phyloP scores from a whole-genome alignment of 2,329 filamentous ascomycete genomes.

The Aureobasidium sp. region DNA sequence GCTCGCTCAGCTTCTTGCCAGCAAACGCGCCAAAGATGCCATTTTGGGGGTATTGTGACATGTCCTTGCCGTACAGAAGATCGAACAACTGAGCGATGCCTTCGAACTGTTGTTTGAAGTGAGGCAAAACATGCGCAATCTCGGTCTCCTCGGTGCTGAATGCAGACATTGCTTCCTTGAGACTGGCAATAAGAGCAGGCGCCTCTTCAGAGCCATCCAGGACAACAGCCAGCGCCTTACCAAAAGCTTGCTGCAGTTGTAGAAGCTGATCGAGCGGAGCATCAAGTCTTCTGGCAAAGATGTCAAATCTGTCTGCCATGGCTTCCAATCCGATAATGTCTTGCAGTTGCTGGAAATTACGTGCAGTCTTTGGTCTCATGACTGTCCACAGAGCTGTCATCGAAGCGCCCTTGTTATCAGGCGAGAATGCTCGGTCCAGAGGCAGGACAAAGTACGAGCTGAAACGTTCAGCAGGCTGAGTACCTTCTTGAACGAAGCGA shows the following conservation, averaged over 20 bases:
- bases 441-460: constrained; percentile 9
- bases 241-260: constrained; percentile 20
- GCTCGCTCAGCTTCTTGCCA: background rate
- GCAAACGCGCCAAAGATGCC: background rate
- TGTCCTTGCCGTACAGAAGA: constrained; percentile 6
- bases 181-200: constrained; percentile 21
- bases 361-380: constrained; percentile 56
- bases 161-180: constrained; percentile 31
- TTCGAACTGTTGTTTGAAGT: constrained; percentile 40
- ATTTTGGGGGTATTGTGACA: background rate
- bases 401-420: constrained; percentile 13
- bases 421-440: constrained; percentile 4
- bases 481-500: background rate
- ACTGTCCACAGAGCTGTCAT: constrained; percentile 46
- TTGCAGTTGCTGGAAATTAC: constrained; percentile 31
- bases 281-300: constrained; percentile 20
- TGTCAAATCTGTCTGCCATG: constrained; percentile 42
- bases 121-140: constrained; percentile 29
- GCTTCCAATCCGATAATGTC: constrained; percentile 37
- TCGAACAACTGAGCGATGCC: constrained; percentile 41
- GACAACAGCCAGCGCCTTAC: constrained; percentile 8
- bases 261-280: constrained; percentile 22
- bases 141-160: constrained; percentile 13
- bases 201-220: constrained; percentile 11
- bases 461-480: background rate